Conservation (phyloP, 2,329 filamentous ascomycete species). For the Lizonia empirigonia region DNA sequence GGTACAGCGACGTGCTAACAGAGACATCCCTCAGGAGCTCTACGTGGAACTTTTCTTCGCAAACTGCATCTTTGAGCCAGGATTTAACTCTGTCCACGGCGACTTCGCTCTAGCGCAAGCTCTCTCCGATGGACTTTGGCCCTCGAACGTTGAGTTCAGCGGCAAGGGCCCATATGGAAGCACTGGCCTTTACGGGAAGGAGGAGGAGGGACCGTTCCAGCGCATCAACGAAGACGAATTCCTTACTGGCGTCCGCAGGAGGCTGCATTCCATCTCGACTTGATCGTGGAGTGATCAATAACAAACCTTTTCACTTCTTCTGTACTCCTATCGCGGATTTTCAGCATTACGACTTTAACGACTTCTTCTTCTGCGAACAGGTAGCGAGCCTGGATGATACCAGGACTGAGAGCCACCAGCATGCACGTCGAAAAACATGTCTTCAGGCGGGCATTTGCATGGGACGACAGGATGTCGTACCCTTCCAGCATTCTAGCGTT, state of each 20-base stretch:
- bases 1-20: conserved; percentile 47
- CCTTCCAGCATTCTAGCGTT: conserved; percentile 28
- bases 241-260: conserved; percentile 44
- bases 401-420: conserved; percentile 37
- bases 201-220: conserved; percentile 51
- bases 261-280: conserved; percentile 46
- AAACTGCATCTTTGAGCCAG: conserved; percentile 58
- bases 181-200: conserved; percentile 57
- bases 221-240: conserved; percentile 49
- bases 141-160: conserved; percentile 42
- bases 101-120: conserved; percentile 55
- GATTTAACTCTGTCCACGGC: conserved; percentile 54
- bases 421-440: conserved; percentile 26
- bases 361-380: conserved; percentile 33
- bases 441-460: conserved; percentile 20
- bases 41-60: conserved; percentile 59
- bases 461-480: conserved; percentile 18
- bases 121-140: conserved; percentile 51
- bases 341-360: conserved; percentile 35
- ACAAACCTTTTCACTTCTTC: conserved; percentile 25
- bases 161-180: conserved; percentile 58
- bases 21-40: conserved; percentile 47
- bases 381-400: conserved; percentile 43
- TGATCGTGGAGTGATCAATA: conserved; percentile 32
- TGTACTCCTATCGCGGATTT: conserved; percentile 28